phyloP scores from a whole-genome alignment of 352 stramenopile species.

The Globisporangium heterothallicum region DNA sequence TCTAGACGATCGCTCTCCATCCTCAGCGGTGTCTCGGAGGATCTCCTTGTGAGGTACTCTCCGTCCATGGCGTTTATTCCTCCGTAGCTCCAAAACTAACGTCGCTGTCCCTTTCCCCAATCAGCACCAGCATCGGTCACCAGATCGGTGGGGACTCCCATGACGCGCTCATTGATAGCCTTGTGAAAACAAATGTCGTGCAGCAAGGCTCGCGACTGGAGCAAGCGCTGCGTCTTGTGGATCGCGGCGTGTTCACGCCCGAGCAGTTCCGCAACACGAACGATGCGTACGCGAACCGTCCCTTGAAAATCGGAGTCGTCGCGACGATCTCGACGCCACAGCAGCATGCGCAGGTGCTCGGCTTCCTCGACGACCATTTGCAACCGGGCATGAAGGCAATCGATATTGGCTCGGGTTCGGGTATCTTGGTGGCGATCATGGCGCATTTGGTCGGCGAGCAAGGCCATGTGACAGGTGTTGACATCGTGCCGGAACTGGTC shows the following conservation, averaged over 20 bases:
- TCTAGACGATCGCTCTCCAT: constrained; percentile 33
- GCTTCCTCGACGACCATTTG: constrained; percentile 58
- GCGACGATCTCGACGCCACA: constrained; percentile 85
- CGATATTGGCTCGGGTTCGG: constrained; percentile 79
- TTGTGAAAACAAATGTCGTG: constrained; percentile 73
- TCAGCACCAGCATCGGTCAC: constrained; percentile 75
- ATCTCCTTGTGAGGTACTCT: constrained; percentile 64
- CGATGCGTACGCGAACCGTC: constrained; percentile 63
- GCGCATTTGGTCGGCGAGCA: constrained; percentile 49
- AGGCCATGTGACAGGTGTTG: constrained; percentile 57
- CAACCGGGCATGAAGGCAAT: constrained; percentile 53
- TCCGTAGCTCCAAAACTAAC: not conserved
- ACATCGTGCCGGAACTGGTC: constrained; percentile 77
- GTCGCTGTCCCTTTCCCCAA: not conserved
- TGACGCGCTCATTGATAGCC: constrained; percentile 58
- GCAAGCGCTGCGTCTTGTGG: constrained; percentile 50
- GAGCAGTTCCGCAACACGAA: constrained; percentile 16
- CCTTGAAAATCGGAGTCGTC: constrained; percentile 70
- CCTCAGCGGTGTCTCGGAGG: constrained; percentile 68
- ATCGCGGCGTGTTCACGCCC: constrained; percentile 57
- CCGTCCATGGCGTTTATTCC: not conserved
- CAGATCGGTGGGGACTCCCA: constrained; percentile 75
- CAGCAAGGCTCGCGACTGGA: constrained; percentile 48
- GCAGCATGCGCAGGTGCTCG: constrained; percentile 76
- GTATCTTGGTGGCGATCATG: constrained; percentile 77